A percentile compares a stretch with the other conserved stretches of the same genome.
These are phyloP conservation scores for Hymenoscyphus albidus DNA, from an alignment of 2,329 filamentous ascomycete genomes.

Conservation along the genomic window DNA sequence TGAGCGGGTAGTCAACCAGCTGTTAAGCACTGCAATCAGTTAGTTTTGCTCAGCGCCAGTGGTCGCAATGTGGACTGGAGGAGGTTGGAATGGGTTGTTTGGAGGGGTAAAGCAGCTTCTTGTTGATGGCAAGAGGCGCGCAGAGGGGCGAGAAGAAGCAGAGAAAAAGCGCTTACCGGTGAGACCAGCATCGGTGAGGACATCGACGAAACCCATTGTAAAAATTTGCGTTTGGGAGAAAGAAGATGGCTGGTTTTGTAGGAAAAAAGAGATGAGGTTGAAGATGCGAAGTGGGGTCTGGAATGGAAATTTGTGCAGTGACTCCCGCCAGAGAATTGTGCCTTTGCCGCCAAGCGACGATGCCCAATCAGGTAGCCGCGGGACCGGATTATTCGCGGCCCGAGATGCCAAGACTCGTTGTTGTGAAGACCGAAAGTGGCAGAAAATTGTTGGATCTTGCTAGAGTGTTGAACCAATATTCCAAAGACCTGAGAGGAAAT, in stretches of 20 bases:
- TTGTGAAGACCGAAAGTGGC: not conserved
- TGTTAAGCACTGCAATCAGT: constrained; percentile 59
- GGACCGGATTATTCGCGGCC: not conserved
- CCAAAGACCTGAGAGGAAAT: too few relatives aligned
- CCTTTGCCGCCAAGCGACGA: not conserved
- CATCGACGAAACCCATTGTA: constrained; percentile 66
- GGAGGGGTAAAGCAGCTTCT: constrained; percentile 1
- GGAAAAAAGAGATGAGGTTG: not conserved
- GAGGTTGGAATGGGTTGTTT: not conserved
- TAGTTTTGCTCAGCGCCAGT: constrained; percentile 21
- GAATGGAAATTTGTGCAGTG: constrained; percentile 3
- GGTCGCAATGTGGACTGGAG: not conserved
- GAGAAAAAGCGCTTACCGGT: constrained; percentile 41
- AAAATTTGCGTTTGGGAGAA: constrained; percentile 8
- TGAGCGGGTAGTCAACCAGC: constrained; percentile 69
- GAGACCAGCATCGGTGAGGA: constrained; percentile 62
- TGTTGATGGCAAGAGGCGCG: constrained; percentile 7
- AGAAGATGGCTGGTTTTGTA: not conserved
- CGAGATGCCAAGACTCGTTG: not conserved
- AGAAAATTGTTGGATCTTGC: not conserved
- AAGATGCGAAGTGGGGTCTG: constrained; percentile 1
- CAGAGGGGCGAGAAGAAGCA: not conserved
- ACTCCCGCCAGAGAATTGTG: constrained; percentile 2
- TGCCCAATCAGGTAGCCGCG: not conserved
- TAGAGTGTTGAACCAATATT: too few relatives aligned